Conservation (phyloP, 2,329 filamentous ascomycete genomes). For the Lasiodiplodia sp. region DNA sequence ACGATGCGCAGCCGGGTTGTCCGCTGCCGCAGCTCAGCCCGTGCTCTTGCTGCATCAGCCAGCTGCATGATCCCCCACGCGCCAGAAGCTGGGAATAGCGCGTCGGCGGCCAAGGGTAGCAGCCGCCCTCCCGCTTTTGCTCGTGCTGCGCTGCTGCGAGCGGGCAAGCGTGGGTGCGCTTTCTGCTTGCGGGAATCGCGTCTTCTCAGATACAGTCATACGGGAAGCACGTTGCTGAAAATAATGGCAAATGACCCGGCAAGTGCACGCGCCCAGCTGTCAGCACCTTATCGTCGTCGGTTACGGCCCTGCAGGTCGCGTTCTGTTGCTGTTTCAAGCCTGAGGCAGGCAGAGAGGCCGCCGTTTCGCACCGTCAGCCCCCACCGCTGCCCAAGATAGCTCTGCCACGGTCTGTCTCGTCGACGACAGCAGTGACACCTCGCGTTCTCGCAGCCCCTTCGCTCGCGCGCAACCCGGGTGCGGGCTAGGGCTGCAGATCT, state of each 20-base stretch:
- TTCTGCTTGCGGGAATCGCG: constrained; percentile 10
- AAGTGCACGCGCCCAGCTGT: constrained; percentile 24
- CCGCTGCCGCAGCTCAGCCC: constrained; percentile 16
- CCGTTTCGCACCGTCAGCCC: constrained; percentile 10
- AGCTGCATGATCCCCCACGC: constrained; percentile 24
- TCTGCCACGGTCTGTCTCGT: background rate
- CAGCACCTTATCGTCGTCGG: constrained; percentile 26
- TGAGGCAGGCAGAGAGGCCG: constrained; percentile 7
- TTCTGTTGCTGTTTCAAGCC: constrained; percentile 9
- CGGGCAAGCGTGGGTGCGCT: constrained; percentile 3
- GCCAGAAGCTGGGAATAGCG: background rate
- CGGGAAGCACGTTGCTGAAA: constrained; percentile 27
- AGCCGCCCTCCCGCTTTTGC: background rate
- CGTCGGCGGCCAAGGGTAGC: background rate
- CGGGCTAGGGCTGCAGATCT: constrained; percentile 29
- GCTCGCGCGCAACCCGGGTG: constrained; percentile 3
- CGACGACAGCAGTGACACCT: background rate
- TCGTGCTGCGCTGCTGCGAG: background rate
- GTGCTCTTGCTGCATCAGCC: constrained; percentile 23
- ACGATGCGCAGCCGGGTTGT: constrained; percentile 15
- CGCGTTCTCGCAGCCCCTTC: constrained; percentile 12
- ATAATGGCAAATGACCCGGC: constrained; percentile 29
- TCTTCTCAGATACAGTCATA: constrained; percentile 30
- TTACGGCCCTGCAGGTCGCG: constrained; percentile 23
- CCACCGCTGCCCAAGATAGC: constrained; percentile 26